Percentiles rank a stretch among this genome's conserved stretches.
Conservation (phyloP, 768 basidiomycete species). For the Pholiota microspora region DNA sequence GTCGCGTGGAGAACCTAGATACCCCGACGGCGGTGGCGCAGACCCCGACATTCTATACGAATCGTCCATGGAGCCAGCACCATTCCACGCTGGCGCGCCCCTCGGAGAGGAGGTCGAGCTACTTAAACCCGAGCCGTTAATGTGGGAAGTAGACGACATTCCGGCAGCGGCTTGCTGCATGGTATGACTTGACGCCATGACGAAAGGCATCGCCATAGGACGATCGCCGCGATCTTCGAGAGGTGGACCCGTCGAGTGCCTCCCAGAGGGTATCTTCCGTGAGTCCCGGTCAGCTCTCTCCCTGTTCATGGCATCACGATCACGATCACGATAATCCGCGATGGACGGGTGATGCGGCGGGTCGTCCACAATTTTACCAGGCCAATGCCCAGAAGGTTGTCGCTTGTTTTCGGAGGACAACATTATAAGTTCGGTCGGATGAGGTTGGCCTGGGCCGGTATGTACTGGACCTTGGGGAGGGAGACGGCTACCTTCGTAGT, state of each 20-base stretch:
- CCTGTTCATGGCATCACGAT: conserved; percentile 12
- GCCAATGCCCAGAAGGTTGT: conserved; percentile 16
- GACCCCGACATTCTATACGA: conserved; percentile 31
- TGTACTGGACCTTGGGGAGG: conserved; percentile 24
- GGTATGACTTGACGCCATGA: conserved; percentile 45
- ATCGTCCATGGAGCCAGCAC: conserved; percentile 26
- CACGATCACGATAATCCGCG: conserved; percentile 23
- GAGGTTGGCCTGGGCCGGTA: conserved; percentile 28
- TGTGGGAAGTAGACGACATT: conserved; percentile 13
- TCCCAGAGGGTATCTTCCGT: conserved; percentile 15
- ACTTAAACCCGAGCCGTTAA: conserved; percentile 19
- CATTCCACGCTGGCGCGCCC: conserved; percentile 28
- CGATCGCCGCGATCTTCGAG: conserved; percentile 50
- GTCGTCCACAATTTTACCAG: conserved; percentile 21
- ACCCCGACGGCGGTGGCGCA: conserved; percentile 27
- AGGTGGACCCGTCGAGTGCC: conserved; percentile 36
- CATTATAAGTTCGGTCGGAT: conserved; percentile 53
- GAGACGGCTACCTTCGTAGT: conserved; percentile 32
- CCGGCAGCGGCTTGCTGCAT: conserved; percentile 27
- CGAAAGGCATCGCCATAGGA: conserved; percentile 52
- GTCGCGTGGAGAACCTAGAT: conserved; percentile 28
- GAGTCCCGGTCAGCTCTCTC: conserved; percentile 15
- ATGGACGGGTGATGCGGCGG: conserved; percentile 19
- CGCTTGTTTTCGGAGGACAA: conserved; percentile 38
- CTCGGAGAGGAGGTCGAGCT: conserved; percentile 31